These are phyloP conservation scores for Suillus plorans DNA, from an alignment of 768 basidiomycete species.

Conservation along the genomic window DNA sequence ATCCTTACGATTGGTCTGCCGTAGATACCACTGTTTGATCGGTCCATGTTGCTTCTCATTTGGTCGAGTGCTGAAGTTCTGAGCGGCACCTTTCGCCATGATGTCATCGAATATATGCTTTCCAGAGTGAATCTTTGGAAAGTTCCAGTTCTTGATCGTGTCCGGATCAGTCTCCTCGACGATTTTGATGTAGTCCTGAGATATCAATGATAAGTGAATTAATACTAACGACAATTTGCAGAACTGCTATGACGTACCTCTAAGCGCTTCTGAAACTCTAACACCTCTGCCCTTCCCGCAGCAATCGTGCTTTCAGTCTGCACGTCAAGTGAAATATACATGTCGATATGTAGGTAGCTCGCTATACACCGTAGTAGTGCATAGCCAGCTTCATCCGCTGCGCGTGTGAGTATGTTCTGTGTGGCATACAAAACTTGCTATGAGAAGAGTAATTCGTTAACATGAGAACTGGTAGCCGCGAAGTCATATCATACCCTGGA, in stretches of 20 bases:
- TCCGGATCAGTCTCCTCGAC: neutral
- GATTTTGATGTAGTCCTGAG: neutral
- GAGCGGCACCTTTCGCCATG: neutral
- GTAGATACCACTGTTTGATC: neutral
- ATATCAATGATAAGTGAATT: too few species aligned
- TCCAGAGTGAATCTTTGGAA: neutral
- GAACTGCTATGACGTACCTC: too few species aligned
- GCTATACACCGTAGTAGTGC: constrained; percentile 28
- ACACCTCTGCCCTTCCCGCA: constrained; percentile 14
- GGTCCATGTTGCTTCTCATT: neutral
- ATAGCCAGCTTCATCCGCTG: constrained; percentile 16
- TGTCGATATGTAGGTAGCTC: constrained; percentile 31
- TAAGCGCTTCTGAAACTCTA: too few species aligned
- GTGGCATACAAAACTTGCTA: constrained; percentile 30
- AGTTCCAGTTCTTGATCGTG: constrained; percentile 2
- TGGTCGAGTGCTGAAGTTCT: neutral
- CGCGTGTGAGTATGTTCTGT: constrained; percentile 21
- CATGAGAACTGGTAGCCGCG: neutral
- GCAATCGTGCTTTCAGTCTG: constrained; percentile 30
- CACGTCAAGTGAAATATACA: constrained; percentile 28
- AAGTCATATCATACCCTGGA: constrained; percentile 27
- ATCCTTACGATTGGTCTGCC: neutral
- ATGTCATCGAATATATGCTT: constrained; percentile 1
- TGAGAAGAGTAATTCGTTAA: neutral
- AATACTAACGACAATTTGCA: neutral